Conservation (phyloP, 106 monocot genomes). For the Dendrobium huoshanense region DNA sequence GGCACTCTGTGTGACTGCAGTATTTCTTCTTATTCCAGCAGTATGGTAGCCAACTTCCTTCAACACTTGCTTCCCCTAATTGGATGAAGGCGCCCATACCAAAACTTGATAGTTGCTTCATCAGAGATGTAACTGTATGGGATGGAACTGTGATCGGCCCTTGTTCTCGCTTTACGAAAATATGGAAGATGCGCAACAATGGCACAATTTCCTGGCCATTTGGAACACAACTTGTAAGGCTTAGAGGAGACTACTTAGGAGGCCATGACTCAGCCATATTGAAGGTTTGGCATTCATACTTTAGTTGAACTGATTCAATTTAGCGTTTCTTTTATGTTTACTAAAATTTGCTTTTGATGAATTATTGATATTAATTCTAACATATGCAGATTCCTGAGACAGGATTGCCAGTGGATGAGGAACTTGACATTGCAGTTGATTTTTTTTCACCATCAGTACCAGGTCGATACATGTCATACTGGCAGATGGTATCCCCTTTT, state of each 20-base stretch:
- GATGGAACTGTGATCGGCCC: conserved; percentile 75
- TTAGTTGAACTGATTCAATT: neutral
- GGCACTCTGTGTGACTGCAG: neutral
- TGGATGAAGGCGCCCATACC: conserved; percentile 11
- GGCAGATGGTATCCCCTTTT: conserved; percentile 61
- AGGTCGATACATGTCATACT: conserved; percentile 72
- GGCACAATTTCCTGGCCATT: conserved; percentile 59
- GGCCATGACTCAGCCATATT: conserved; percentile 18
- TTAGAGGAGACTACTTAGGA: conserved; percentile 64
- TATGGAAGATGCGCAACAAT: conserved; percentile 85
- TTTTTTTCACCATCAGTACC: conserved; percentile 51
- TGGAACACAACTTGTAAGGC: conserved; percentile 81
- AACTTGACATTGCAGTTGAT: conserved; percentile 79
- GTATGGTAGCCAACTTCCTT: conserved; percentile 1
- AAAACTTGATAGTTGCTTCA: conserved; percentile 64
- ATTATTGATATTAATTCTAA: neutral
- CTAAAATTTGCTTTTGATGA: neutral
- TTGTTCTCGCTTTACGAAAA: conserved; percentile 66
- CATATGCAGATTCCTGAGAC: conserved; percentile 44
- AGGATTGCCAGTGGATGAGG: conserved; percentile 41
- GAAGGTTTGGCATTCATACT: conserved; percentile 33
- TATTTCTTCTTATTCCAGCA: conserved; percentile 10
- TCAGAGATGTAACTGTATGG: conserved; percentile 61
- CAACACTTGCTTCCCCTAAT: conserved; percentile 2
- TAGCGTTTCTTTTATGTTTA: neutral